These are phyloP conservation scores for Ustilago bromivora DNA, from an alignment of 1,284 basidiomycete species.

Conservation along the genomic window DNA sequence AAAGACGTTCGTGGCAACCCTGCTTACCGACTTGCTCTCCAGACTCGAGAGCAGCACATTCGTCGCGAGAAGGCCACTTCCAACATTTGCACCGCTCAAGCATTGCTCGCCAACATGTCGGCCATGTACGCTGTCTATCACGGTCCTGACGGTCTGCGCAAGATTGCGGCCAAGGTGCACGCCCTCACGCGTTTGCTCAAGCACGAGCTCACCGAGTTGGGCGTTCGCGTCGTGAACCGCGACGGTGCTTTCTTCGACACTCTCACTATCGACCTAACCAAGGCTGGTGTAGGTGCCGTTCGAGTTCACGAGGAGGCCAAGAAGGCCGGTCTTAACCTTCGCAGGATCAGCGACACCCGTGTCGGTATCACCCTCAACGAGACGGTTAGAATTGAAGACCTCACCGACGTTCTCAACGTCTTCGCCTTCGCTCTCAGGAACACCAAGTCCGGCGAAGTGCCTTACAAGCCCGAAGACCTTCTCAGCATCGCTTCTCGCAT, in stretches of 20 bases:
- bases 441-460: constrained; percentile 67
- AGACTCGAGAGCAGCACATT: constrained; percentile 72
- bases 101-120: constrained; percentile 68
- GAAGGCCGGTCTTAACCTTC: constrained; percentile 83
- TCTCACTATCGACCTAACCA: constrained; percentile 83
- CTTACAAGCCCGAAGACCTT: constrained; percentile 61
- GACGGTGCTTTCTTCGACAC: constrained; percentile 87
- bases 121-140: constrained; percentile 82
- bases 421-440: constrained; percentile 75
- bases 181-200: constrained; percentile 86
- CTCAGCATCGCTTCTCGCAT: constrained; percentile 49
- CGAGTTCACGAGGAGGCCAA: constrained; percentile 79
- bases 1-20: constrained; percentile 85
- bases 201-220: constrained; percentile 78
- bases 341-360: constrained; percentile 79
- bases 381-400: constrained; percentile 76
- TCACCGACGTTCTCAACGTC: constrained; percentile 83
- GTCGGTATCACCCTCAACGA: constrained; percentile 95
- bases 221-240: constrained; percentile 75
- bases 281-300: constrained; percentile 75
- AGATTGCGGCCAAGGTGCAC: constrained; percentile 91
- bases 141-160: constrained; percentile 85
- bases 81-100: constrained; percentile 69
- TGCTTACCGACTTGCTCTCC: constrained; percentile 91
- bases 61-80: constrained; percentile 69